These are phyloP conservation scores for Pezicula carpinea DNA, from an alignment of 2,329 filamentous ascomycete species.

Conservation along the genomic window DNA sequence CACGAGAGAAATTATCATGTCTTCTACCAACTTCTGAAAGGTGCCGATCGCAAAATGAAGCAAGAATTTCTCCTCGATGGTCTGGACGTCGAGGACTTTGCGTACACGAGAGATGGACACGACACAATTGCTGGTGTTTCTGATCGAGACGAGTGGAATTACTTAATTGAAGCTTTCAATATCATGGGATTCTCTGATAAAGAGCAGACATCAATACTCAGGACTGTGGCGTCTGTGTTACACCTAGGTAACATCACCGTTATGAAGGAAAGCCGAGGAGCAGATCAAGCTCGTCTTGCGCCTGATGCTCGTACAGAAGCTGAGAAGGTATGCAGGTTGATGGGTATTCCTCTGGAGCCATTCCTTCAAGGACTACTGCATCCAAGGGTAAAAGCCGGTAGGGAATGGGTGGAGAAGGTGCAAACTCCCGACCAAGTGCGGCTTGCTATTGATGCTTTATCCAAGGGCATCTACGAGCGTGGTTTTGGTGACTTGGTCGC, in stretches of 20 bases:
- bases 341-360: conserved; percentile 78
- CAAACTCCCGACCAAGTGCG: conserved; percentile 96
- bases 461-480: conserved; percentile 97
- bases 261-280: conserved; percentile 82
- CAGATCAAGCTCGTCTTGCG: conserved; percentile 82
- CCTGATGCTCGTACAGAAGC: conserved; percentile 71
- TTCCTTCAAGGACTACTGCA: conserved; percentile 88
- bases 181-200: conserved; percentile 89
- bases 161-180: conserved; percentile 84
- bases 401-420: conserved; percentile 98
- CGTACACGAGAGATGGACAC: conserved; percentile 87
- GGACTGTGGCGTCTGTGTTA: conserved; percentile 84
- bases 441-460: conserved; percentile 80
- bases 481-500: conserved; percentile 89
- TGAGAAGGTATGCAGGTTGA: conserved; percentile 72
- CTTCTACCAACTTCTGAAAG: conserved; percentile 91
- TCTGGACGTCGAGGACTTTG: conserved; percentile 78
- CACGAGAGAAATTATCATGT: conserved; percentile 96
- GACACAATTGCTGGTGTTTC: conserved; percentile 88
- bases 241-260: conserved; percentile 91
- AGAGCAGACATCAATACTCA: conserved; percentile 78
- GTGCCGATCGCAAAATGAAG: conserved; percentile 69
- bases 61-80: conserved; percentile 72
- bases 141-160: conserved; percentile 85
- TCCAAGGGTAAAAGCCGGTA: conserved; percentile 88